These are phyloP conservation scores for Russula emetica DNA, from an alignment of 768 basidiomycete species.

Conservation along the genomic window DNA sequence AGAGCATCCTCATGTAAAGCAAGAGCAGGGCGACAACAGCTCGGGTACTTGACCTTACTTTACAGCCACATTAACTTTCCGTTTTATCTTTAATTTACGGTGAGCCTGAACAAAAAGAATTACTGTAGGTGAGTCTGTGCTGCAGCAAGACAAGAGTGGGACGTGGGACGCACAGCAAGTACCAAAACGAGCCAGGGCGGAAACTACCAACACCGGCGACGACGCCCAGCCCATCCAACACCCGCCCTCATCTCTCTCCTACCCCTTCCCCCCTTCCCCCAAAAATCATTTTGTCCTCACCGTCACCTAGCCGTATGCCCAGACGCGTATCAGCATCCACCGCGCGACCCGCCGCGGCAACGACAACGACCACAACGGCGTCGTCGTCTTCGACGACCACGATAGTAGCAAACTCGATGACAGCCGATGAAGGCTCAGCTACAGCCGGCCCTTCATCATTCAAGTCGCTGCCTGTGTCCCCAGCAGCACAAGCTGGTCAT, in stretches of 20 bases:
- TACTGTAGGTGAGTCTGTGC: not conserved
- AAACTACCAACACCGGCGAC: slow-evolving; percentile 18
- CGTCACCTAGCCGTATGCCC: slow-evolving; percentile 12
- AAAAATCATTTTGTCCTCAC: not conserved
- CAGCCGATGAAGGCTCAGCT: not conserved
- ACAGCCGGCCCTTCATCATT: not conserved
- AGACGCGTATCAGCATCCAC: slow-evolving; percentile 21
- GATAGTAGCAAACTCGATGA: not conserved
- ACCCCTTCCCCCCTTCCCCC: not conserved
- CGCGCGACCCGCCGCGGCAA: slow-evolving; percentile 3
- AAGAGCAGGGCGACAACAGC: not conserved
- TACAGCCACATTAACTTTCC: not conserved
- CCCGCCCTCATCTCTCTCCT: not conserved
- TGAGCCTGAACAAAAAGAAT: not conserved
- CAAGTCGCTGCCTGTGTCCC: not conserved
- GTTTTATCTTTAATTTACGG: not conserved
- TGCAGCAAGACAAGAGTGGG: not conserved
- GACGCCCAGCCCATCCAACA: slow-evolving; percentile 5
- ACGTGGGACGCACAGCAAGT: slow-evolving; percentile 15
- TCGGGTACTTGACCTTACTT: slow-evolving; percentile 3
- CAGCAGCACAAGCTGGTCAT: slow-evolving; percentile 18
- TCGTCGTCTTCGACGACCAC: not conserved
- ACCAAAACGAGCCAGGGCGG: slow-evolving; percentile 24
- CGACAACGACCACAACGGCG: not conserved
- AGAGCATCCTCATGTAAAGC: not conserved